These are phyloP conservation scores for Eragrostis curvula DNA, from an alignment of 176 grass and related monocot genomes.

Conservation along the genomic window DNA sequence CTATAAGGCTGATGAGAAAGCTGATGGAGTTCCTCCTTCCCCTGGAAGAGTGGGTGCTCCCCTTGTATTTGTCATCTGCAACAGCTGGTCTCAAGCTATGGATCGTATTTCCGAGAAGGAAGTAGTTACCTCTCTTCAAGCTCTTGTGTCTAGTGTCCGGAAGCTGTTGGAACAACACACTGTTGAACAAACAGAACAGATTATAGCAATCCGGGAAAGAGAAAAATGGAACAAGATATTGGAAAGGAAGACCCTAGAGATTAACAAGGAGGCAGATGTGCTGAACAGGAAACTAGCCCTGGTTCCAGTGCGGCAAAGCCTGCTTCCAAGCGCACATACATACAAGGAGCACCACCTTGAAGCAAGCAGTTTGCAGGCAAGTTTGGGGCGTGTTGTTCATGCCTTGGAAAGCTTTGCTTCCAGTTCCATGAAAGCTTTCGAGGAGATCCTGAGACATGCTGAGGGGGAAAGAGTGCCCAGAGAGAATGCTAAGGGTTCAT, in stretches of 20 bases:
- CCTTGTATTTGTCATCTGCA: conserved; percentile 78
- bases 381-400: conserved; percentile 61
- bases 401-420: conserved; percentile 62
- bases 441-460: conserved; percentile 53
- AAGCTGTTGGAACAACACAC: conserved; percentile 59
- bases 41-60: conserved; percentile 80
- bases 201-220: conserved; percentile 54
- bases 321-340: conserved; percentile 41
- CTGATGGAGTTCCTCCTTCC: conserved; percentile 65
- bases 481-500: conserved; percentile 55
- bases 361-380: conserved; percentile 51
- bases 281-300: conserved; percentile 82
- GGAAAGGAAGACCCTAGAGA: conserved; percentile 68
- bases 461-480: conserved; percentile 53
- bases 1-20: conserved; percentile 56
- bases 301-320: conserved; percentile 56
- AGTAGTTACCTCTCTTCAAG: conserved; percentile 63
- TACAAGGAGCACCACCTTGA: conserved; percentile 42
- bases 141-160: conserved; percentile 54
- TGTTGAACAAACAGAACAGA: conserved; percentile 58
- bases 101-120: conserved; percentile 74
- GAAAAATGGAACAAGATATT: conserved; percentile 68
- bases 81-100: conserved; percentile 82
- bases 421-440: conserved; percentile 57
- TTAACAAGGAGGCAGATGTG: conserved; percentile 75